Base-by-base conservation (phyloP, 768 basidiomycete genomes). In the Suillus subluteus region DNA sequence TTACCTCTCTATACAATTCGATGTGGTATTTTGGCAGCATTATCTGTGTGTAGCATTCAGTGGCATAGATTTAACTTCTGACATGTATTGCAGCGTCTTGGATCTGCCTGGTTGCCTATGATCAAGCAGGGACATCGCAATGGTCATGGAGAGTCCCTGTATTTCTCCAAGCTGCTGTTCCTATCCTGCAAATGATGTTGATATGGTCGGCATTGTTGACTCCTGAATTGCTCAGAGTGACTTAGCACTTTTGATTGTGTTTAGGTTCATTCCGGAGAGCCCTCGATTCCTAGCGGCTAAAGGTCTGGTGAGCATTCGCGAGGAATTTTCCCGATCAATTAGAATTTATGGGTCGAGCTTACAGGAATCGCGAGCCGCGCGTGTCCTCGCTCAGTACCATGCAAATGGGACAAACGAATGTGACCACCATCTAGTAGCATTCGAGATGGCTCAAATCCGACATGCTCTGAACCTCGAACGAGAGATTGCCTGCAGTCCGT, bases 1-100 rank as follows among this genome's bases (percentile, higher is more conserved):
- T 88, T 26, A 88, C 86, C 18, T 84, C 88, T 12, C 73, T 88
- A 65, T 92, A 88, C 76, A 92, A 93, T 76, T 83, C 88, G 0
- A 84, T 83, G 59, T 93, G 91, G 91, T 92, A 92, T 74, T 71
- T 89, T 43, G 91, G 92, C 12, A 88, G 88, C 67, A 88, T 91
- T 66, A 75, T 88, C 46, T 86, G 79, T 79, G 71, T 56, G 73
- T 70, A 30, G 46, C 32, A 3, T 30, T 40, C 26, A 1, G 16
- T 18, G 12, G 2, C 21, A 43, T 46, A 26, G 2, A 30, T 15
- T 61, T 21, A 5, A 26, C 30, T 43, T 46, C 61, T 65, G 21
- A 65, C 58, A 26, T 38, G 21, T 41, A 54, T 63, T 46, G 48
- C 69, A 81, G 81, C 82, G 50, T 79, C 82, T 30, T 87, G 85